A percentile compares a stretch with the other conserved stretches of the same genome.
Conservation (phyloP, 768 basidiomycete species). For the Rhodotorula taiwanensis region DNA sequence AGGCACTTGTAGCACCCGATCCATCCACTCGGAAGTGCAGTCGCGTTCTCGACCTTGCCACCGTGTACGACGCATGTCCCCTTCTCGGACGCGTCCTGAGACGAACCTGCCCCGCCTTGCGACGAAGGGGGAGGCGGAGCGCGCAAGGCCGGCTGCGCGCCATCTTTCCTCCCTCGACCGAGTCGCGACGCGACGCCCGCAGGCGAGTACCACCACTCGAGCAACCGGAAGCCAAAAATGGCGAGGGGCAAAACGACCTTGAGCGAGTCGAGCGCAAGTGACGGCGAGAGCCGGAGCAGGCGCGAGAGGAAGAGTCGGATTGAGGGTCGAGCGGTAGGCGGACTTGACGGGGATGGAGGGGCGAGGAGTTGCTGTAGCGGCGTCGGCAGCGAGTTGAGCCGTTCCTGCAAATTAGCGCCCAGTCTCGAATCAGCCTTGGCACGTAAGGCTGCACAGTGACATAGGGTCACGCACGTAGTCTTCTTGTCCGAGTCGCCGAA, state of each 20-base stretch:
- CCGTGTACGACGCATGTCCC: slow-evolving; percentile 81
- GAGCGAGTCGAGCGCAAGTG: slow-evolving; percentile 46
- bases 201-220: slow-evolving; percentile 99
- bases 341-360: slow-evolving; percentile 16
- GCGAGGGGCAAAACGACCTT: slow-evolving; percentile 65
- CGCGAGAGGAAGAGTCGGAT: slow-evolving; percentile 18
- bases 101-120: slow-evolving; percentile 45
- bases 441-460: no score
- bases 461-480: slow-evolving; percentile 54
- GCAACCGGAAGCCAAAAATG: slow-evolving; percentile 91
- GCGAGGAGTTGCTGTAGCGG: slow-evolving; percentile 7
- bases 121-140: slow-evolving; percentile 61
- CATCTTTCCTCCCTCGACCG: slow-evolving; percentile 58
- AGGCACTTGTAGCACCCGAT: slow-evolving; percentile 45
- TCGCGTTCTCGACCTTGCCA: slow-evolving; percentile 55
- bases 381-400: slow-evolving; percentile 13
- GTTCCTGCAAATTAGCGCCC: no score
- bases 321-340: slow-evolving; percentile 32
- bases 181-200: slow-evolving; percentile 68
- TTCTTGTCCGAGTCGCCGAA: slow-evolving; percentile 69
- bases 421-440: no score
- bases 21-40: slow-evolving; percentile 31
- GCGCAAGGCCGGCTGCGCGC: slow-evolving; percentile 69
- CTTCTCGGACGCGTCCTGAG: slow-evolving; percentile 43
- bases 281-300: slow-evolving; percentile 8